A percentile compares a stretch with the other conserved stretches of the same genome.
These are phyloP conservation scores for Oryza glumipatula DNA, from an alignment of 176 grass and related monocot species.

Conservation along the genomic window DNA sequence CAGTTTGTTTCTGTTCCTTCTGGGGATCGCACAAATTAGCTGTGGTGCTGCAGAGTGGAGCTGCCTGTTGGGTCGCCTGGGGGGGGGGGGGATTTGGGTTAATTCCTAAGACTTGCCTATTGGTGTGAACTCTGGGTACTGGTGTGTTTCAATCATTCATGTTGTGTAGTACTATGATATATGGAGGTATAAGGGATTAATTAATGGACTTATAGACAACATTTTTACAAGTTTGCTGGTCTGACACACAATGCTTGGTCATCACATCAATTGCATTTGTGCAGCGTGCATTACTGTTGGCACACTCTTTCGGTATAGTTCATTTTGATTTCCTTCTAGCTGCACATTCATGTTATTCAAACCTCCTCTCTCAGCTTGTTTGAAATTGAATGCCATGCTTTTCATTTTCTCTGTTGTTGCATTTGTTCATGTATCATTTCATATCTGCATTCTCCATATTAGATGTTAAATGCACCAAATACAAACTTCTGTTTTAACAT, in stretches of 20 bases:
- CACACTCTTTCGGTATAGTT: neutral
- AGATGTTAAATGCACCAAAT: constrained; percentile 10
- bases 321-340: constrained; percentile 18
- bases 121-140: neutral
- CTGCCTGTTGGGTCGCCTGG: neutral
- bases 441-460: constrained; percentile 29
- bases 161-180: neutral
- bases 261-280: neutral
- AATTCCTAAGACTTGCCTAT: constrained; percentile 3
- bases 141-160: neutral
- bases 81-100: neutral
- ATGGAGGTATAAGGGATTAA: neutral
- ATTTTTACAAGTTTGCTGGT: neutral
- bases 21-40: neutral
- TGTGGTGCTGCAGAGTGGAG: neutral
- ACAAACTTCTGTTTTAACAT: constrained; percentile 16
- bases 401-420: neutral
- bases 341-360: constrained; percentile 1
- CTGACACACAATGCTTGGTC: constrained; percentile 2
- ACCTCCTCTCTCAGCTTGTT: neutral
- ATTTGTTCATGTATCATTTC: constrained; percentile 20
- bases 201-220: constrained; percentile 1
- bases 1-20: constrained; percentile 16
- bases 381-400: neutral
- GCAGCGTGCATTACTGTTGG: neutral